A percentile compares a stretch with the other conserved stretches of the same genome.
Conservation (phyloP, 2,329 filamentous ascomycete species). For the Apiospora sp. region DNA sequence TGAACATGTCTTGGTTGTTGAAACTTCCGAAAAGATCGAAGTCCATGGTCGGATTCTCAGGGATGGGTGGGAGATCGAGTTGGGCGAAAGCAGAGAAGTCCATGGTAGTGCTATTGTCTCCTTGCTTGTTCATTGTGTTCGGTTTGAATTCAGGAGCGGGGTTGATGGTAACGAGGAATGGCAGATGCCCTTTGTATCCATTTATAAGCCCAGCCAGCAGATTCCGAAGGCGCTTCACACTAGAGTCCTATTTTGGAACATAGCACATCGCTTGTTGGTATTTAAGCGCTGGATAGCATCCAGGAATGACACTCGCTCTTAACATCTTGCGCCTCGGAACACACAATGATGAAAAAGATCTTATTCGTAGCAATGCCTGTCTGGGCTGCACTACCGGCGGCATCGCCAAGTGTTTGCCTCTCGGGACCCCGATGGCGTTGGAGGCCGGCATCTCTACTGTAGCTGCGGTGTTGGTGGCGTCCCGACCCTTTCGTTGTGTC, state of each 20-base stretch:
- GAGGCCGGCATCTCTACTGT: slow-evolving; percentile 13
- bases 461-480: slow-evolving; percentile 13
- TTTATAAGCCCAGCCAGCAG: slow-evolving; percentile 4
- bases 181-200: background rate
- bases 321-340: background rate
- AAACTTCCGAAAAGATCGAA: background rate
- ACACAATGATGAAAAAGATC: background rate
- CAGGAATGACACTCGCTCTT: background rate
- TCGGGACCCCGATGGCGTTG: slow-evolving; percentile 8
- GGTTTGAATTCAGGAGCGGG: background rate
- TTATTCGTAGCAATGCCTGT: slow-evolving; percentile 7
- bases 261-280: background rate
- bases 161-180: background rate
- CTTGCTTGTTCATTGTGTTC: background rate
- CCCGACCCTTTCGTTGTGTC: background rate
- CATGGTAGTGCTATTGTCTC: background rate
- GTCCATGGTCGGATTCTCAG: background rate
- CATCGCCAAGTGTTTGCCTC: slow-evolving; percentile 1
- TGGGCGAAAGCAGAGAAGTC: background rate
- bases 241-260: background rate
- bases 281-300: background rate
- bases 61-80: slow-evolving; percentile 6
- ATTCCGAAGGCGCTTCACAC: background rate
- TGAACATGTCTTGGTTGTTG: background rate
- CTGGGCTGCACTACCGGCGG: background rate